Evolutionary conservation across 371 early-diverging fungal genomes (phyloP).

Genomic region (Mortierella sp.): DNA sequence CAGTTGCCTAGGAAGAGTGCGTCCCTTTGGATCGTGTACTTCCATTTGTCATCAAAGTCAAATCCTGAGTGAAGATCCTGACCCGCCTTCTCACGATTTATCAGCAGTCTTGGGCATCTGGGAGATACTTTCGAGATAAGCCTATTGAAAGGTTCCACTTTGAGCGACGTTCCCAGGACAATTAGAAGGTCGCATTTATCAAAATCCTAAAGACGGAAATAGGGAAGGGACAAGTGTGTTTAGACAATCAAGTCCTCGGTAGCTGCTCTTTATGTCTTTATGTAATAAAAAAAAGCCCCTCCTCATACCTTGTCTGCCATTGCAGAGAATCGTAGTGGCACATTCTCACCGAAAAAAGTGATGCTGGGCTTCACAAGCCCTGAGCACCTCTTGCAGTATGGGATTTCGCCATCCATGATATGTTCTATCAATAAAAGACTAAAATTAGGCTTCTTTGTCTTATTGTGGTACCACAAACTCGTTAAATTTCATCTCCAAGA

Average conservation of each 20-base stretch:
- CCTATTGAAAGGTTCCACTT: conserved; percentile 91
- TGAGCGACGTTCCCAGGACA: conserved; percentile 91
- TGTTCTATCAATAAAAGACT: conserved; percentile 23
- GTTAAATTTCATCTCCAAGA: neutral
- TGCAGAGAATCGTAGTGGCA: conserved; percentile 80
- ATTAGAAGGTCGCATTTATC: conserved; percentile 85
- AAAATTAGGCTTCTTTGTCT: conserved; percentile 9
- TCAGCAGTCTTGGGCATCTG: conserved; percentile 85
- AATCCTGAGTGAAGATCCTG: conserved; percentile 75
- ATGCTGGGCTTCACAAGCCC: conserved; percentile 95
- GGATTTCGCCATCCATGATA: conserved; percentile 71
- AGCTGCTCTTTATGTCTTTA: neutral
- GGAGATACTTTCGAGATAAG: conserved; percentile 75
- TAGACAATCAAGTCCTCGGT: conserved; percentile 26
- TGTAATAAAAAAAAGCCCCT: conserved; percentile 8
- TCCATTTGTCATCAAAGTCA: conserved; percentile 81
- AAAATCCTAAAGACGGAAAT: conserved; percentile 67
- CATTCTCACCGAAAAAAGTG: conserved; percentile 93
- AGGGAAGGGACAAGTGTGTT: neutral
- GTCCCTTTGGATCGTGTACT: conserved; percentile 73
- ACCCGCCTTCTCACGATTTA: conserved; percentile 89
- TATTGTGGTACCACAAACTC: neutral
- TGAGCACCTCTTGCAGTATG: conserved; percentile 77
- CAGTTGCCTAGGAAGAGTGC: conserved; percentile 81
- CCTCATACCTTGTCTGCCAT: conserved; percentile 56